Conservation (phyloP, 768 basidiomycete species). For the Termitomyces sp. region DNA sequence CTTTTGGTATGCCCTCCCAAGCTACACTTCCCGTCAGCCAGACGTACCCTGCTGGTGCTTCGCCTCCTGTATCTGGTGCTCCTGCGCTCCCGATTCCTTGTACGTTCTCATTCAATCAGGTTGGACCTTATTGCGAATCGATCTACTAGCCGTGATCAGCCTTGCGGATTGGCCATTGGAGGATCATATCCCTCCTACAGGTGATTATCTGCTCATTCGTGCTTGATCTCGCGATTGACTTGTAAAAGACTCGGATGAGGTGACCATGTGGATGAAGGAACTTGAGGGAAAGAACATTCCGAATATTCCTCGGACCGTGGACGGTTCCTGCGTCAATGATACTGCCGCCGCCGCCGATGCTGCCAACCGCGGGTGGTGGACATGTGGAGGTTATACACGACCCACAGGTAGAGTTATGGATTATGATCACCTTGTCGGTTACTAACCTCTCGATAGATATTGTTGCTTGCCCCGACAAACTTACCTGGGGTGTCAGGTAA, state of each 20-base stretch:
- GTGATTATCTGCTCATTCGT: slow-evolving; percentile 24
- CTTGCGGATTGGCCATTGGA: slow-evolving; percentile 52
- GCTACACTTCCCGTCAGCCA: slow-evolving; percentile 42
- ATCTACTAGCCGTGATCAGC: slow-evolving; percentile 20
- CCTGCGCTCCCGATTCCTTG: slow-evolving; percentile 63
- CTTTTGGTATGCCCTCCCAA: slow-evolving; percentile 56
- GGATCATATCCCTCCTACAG: slow-evolving; percentile 54
- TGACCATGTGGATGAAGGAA: slow-evolving; percentile 73
- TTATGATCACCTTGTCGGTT: neutral
- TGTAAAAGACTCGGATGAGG: slow-evolving; percentile 47
- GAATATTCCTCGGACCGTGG: slow-evolving; percentile 48
- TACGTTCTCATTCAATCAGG: slow-evolving; percentile 24
- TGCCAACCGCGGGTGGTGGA: slow-evolving; percentile 82
- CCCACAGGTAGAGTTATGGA: slow-evolving; percentile 27
- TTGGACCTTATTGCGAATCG: neutral
- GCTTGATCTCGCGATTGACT: neutral
- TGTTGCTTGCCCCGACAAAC: slow-evolving; percentile 57
- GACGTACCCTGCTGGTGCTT: slow-evolving; percentile 55
- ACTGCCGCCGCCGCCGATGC: slow-evolving; percentile 50
- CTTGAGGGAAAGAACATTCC: slow-evolving; percentile 70
- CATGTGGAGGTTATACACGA: slow-evolving; percentile 71
- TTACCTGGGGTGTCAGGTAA: slow-evolving; percentile 72
- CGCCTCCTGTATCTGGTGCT: slow-evolving; percentile 58
- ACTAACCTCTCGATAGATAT: slow-evolving; percentile 40
- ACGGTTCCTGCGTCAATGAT: slow-evolving; percentile 67